Evolutionary conservation across 257 asterid genomes (phyloP), one percentile per base, ranked within the genome.

Genomic region (Solanum virginianum): DNA sequence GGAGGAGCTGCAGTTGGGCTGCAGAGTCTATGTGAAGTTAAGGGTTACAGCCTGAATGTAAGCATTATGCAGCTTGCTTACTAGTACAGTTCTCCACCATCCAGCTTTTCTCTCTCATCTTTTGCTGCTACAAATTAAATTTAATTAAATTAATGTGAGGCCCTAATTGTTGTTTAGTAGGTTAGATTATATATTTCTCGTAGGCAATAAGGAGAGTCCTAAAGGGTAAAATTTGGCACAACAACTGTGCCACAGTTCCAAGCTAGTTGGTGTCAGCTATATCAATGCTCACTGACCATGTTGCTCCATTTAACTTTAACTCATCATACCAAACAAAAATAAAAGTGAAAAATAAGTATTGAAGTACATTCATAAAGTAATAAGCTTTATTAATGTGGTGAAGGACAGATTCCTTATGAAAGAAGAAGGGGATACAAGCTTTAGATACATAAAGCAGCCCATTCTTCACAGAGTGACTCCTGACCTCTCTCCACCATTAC

Each of bases 1-100:
- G 99, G 96, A 89, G 87, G 88, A 39, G 80, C 79, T 85, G 88
- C 90, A 86, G 89, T 83, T 85, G 93, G 87, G 84, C 89, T 86
- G 85, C 86, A 85, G 70, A 90, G 88, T 91, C 95, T 83, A 56
- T 85, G 85, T 83, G 92, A 91, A 85, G 80, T 84, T 86, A 81
- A 88, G 85, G 88, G 90, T 69, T 86, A 81, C 86, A 84, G 80
- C 83, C 62, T 83, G 80, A 84, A 83, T 88, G 99, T 93, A 92
- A 92, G 99, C 85, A 77, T 11, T 70, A 47, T 83, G 57, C 66
- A 15, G 47, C 8, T 69, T 66, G 47, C 66, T 79, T 24, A 9
- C 55, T 85, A 4, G 24, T 80, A 49, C 47, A 17, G 32, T 74
- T 51, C 56, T 32, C 36, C 62, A 8, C 80, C 65, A 5, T 51